Evolutionary conservation across 441 rosid genomes (phyloP), one percentile per base, ranked within the genome.

Genomic region (Adansonia madagascariensis): DNA sequence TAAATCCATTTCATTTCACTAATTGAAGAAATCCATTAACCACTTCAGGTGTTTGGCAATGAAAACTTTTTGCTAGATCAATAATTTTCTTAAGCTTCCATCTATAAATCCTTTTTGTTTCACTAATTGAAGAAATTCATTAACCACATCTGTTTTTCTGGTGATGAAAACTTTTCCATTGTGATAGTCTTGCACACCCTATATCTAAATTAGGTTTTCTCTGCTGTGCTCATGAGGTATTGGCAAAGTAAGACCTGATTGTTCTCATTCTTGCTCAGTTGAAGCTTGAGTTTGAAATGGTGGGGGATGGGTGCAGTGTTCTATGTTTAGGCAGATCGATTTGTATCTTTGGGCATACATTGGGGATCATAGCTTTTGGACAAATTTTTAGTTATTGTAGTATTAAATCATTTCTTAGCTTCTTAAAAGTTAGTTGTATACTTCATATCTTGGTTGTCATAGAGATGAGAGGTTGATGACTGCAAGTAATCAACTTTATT

Each of bases 401-500:
- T 5, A 63, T 63, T 35, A 63, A 15, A 20, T 5, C 4, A 60
- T 24, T 63, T 31, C 46, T 15, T 63, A 63, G 11, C 46, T 35
- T 35, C 20, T 63, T 63, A 31, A 31, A 14, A 31, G 20, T 35
- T 15, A 14, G 4, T 63, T 63, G 67, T 31, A 15, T 14, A 63
- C 67, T 63, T 41, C 46, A 35, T 14, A 63, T 31, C 46, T 63
- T 63, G 46, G 46, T 35, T 35, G 46, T 7, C 46, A 31, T 62
- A 66, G 53, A 46, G 35, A 67, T 47, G 56, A 67, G 35, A 44
- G n/a, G 39, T 20, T 46, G n/a, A 67, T 67, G 56, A 22, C 56
- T 46, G 4, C 10, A 39, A 68, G 41, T 68, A 22, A 68, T 68
- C 57, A 68, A 20, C 41, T 20, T 68, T 67, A 17, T 20, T 14